Evolutionary conservation across 2,329 filamentous ascomycete species (phyloP), one percentile per base, ranked within the genome.

Genomic region (Sporothrix euskadiensis): DNA sequence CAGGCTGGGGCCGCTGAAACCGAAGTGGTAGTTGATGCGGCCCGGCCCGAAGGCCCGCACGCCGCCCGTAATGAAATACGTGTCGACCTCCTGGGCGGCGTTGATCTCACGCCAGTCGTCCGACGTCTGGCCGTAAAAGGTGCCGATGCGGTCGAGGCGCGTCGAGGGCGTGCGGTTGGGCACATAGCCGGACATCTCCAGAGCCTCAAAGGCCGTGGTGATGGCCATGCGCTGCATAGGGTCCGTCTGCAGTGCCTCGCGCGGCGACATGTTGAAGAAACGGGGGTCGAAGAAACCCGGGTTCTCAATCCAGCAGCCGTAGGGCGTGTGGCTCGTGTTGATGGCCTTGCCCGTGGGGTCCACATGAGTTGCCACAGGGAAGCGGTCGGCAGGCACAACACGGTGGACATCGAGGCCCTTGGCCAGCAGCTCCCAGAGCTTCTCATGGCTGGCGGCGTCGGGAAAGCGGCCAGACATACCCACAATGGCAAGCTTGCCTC

Each of bases 201-300:
- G 85, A 0, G 93, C 92, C 79, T 95, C 92, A 77, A 94, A 95
- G 0, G 92, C 92, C 2, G 92, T 94, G 9, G 90, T 88, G 30
- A 96, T 83, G 3, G 91, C 91, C 76, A 94, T 85, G 77, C 93
- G 88, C 80, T 94, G 92, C 87, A 93, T 93, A 0, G 93, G 93
- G 79, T 95, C 92, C 1, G 91, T 94, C 79, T 94, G 91, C 70
- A 89, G 88, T 39, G 93, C 93, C 71, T 76, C 77, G 95, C 93
- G 74, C 89, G 92, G 80, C 93, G 90, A 82, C 92, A 95, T 94
- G 81, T 94, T 94, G 87, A 95, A 95, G 83, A 95, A 94, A 0
- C 90, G 86, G n/a, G 91, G 90, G 78, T 95, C 92, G 78, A 95
- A 95, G 66, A 91, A 84, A 72, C 91, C 91, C 0, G 92, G 92